Base-by-base conservation (phyloP, 2,329 filamentous ascomycete genomes). In the Calonectria montana region DNA sequence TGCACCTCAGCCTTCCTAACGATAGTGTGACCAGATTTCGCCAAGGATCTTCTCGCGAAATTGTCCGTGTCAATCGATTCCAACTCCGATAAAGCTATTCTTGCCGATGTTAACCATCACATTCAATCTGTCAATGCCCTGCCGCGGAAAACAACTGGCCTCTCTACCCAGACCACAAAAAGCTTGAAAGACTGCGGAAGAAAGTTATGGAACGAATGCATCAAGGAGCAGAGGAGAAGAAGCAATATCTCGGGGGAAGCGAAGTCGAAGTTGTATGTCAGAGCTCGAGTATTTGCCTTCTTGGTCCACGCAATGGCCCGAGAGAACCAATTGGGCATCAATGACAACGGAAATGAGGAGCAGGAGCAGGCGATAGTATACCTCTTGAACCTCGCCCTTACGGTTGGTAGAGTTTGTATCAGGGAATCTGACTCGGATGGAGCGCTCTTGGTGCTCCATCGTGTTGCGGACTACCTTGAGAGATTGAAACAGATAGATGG, bases 341-440 rank as follows among this genome's bases (percentile, higher is more conserved):
- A 71, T 25, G 76, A 77, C 55, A 76, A 79, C 23, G 76, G 65
- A 21, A 73, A 77, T 53, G 82, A 79, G 45, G 84, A 88, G 72
- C 78, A 79, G 45, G 84, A 88, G 72, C 78, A 59, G 4, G 18
- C 29, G 23, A 18, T 87, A 18, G 80, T 91, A 35, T 89, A 93
- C 67, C 81, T 94, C 23, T 85, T 94, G 79, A 92, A 89, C 78
- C 83, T 94, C 75, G 92, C 91, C 13, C 84, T 97, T 69, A 94
- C 92, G 76, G 84, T 97, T 50, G 88, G 90, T 88, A 85, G 80
- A 84, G 76, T 78, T 45, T 81, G 79, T 70, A 77, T 81, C 87
- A 89, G 90, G n/a, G 83, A 85, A 4, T 80, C 83, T 4, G 88
- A 94, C 27, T 73, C 91, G 1, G 88, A 89, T 12, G 83, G 91